Percentiles rank a stretch among this genome's conserved stretches.
Evolutionary conservation across 2,329 filamentous ascomycete species (phyloP).

Genomic region (Ascochyta viciae-villosae): DNA sequence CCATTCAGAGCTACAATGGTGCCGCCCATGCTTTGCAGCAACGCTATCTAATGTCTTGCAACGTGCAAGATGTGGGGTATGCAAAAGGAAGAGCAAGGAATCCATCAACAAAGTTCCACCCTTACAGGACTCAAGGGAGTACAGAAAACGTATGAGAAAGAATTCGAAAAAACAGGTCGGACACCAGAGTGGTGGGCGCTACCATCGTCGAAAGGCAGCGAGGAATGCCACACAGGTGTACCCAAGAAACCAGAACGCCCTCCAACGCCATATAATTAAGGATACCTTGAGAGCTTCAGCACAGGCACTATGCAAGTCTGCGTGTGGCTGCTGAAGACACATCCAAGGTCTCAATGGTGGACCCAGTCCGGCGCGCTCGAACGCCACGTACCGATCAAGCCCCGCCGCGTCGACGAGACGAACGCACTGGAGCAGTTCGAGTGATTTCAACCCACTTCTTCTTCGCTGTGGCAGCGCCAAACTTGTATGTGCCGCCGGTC

Average conservation of each 20-base stretch:
- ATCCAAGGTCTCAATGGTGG: background rate
- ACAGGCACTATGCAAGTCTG: background rate
- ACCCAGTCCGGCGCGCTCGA: background rate
- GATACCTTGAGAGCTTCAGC: background rate
- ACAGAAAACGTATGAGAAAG: background rate
- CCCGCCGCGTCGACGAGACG: background rate
- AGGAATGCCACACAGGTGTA: background rate
- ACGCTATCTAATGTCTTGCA: slow-evolving; percentile 8
- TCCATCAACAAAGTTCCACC: background rate
- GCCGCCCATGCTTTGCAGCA: slow-evolving; percentile 4
- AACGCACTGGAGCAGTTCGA: slow-evolving; percentile 3
- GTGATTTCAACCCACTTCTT: slow-evolving; percentile 63
- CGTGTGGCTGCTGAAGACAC: background rate
- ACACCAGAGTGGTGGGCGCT: background rate
- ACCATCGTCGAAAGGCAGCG: background rate
- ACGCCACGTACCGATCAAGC: background rate
- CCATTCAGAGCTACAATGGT: background rate
- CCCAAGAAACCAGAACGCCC: background rate
- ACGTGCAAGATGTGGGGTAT: slow-evolving; percentile 7
- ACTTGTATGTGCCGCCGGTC: slow-evolving; percentile 64
- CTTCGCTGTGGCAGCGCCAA: slow-evolving; percentile 68
- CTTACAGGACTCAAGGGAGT: background rate
- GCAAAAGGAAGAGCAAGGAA: slow-evolving; percentile 6
- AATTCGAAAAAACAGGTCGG: background rate
- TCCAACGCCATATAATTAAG: background rate